Conservation (phyloP, 2,329 filamentous ascomycete genomes). For the Lomentospora prolificans region DNA sequence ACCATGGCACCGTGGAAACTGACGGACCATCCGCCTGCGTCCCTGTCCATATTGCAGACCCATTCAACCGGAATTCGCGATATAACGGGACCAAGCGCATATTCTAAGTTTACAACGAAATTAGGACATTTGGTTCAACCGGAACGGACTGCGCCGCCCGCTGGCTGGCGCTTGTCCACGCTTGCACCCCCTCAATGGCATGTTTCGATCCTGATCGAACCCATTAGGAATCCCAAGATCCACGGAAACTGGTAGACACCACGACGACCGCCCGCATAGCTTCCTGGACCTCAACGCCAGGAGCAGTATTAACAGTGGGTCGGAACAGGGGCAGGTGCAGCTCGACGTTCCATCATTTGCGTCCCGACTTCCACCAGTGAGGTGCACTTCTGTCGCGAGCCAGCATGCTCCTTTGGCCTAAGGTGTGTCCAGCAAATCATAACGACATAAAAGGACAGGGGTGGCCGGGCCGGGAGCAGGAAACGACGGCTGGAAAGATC, state of each 20-base stretch:
- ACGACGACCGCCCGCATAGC: too few species aligned
- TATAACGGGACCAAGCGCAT: not conserved
- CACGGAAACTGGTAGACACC: too few species aligned
- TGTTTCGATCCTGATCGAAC: too few species aligned
- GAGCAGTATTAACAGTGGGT: not conserved
- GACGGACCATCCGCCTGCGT: not conserved
- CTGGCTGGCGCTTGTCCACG: too few species aligned
- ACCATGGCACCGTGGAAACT: not conserved
- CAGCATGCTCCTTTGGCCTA: not conserved
- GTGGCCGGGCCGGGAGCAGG: too few species aligned
- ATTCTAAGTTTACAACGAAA: not conserved
- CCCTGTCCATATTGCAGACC: not conserved
- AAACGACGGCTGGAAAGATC: too few species aligned
- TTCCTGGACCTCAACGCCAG: too few species aligned
- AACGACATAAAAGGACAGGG: too few species aligned
- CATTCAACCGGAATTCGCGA: not conserved
- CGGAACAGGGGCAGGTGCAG: not conserved
- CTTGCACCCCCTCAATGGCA: too few species aligned
- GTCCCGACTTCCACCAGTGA: not conserved
- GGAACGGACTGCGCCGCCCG: not conserved
- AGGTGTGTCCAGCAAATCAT: not conserved
- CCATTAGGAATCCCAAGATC: too few species aligned
- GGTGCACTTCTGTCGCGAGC: not conserved
- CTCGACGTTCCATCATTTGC: not conserved
- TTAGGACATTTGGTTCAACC: not conserved